A percentile compares a stretch with the other conserved stretches of the same genome.
phyloP scores from a whole-genome alignment of 139 green algal genomes.

The Trebouxia sp. region DNA sequence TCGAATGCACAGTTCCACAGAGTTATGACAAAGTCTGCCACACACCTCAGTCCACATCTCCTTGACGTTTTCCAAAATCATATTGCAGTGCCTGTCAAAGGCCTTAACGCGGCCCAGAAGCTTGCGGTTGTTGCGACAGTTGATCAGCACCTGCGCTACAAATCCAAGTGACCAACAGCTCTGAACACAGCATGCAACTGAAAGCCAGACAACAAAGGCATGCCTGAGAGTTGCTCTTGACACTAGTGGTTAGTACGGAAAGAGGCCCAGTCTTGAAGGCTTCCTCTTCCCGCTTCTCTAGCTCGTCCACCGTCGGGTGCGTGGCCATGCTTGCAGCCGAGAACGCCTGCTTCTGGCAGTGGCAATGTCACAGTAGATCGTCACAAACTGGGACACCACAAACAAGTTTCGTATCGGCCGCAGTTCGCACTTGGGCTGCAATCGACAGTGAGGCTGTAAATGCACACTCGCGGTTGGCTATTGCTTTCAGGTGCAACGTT shows the following conservation, averaged over 20 bases:
- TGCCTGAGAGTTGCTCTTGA: slow-evolving; percentile 96
- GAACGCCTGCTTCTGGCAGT: not conserved
- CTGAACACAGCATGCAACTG: not conserved
- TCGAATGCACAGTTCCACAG: too few relatives aligned
- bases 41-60: slow-evolving; percentile 99
- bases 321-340: slow-evolving; percentile 26
- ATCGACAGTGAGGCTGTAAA: too few relatives aligned
- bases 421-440: too few relatives aligned
- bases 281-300: slow-evolving; percentile 90
- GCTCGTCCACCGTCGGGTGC: slow-evolving; percentile 72
- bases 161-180: not conserved
- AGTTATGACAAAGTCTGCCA: not conserved
- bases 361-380: too few relatives aligned
- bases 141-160: slow-evolving; percentile 91
- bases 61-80: slow-evolving; percentile 99
- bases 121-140: slow-evolving; percentile 99
- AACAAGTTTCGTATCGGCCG: too few relatives aligned
- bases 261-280: slow-evolving; percentile 91
- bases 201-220: not conserved
- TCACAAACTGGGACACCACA: too few relatives aligned
- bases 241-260: slow-evolving; percentile 91
- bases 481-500: too few relatives aligned
- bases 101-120: slow-evolving; percentile 96
- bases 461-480: too few relatives aligned
- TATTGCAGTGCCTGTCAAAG: slow-evolving; percentile 99